These are phyloP conservation scores for Linnemannia elongata DNA, from an alignment of 192 early-diverging fungal species.

Conservation along the genomic window DNA sequence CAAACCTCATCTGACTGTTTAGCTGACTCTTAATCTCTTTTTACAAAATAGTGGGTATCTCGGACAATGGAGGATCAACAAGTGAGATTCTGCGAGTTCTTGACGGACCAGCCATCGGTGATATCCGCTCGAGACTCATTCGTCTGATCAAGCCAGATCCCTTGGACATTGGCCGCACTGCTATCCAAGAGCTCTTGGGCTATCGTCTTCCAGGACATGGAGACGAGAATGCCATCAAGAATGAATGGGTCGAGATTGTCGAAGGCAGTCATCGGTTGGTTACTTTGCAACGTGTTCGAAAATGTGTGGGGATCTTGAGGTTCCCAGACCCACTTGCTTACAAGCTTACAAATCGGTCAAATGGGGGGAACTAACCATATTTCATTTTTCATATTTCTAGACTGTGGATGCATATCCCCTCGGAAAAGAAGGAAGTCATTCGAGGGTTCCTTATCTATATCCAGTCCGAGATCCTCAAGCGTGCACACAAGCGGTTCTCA, in stretches of 20 bases:
- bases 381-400: constrained; percentile 26
- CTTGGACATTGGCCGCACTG: constrained; percentile 65
- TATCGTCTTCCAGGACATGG: constrained; percentile 74
- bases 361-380: not conserved
- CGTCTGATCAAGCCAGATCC: constrained; percentile 74
- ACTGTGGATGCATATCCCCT: constrained; percentile 64
- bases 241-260: constrained; percentile 80
- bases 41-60: constrained; percentile 67
- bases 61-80: constrained; percentile 77
- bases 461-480: constrained; percentile 74
- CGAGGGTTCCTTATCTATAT: constrained; percentile 80
- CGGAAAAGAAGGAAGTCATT: constrained; percentile 75
- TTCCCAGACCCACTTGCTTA: not conserved
- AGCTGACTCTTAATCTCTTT: not conserved
- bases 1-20: not conserved
- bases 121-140: constrained; percentile 75
- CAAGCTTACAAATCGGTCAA: not conserved
- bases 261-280: constrained; percentile 78
- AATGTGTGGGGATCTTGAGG: not conserved
- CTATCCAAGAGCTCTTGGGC: constrained; percentile 77
- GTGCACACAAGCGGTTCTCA: constrained; percentile 74
- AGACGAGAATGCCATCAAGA: constrained; percentile 69
- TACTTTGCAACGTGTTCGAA: not conserved
- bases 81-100: constrained; percentile 80
- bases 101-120: constrained; percentile 83